These are phyloP conservation scores for Alternaria gansuensis DNA, from an alignment of 2,329 filamentous ascomycete species.

Conservation along the genomic window DNA sequence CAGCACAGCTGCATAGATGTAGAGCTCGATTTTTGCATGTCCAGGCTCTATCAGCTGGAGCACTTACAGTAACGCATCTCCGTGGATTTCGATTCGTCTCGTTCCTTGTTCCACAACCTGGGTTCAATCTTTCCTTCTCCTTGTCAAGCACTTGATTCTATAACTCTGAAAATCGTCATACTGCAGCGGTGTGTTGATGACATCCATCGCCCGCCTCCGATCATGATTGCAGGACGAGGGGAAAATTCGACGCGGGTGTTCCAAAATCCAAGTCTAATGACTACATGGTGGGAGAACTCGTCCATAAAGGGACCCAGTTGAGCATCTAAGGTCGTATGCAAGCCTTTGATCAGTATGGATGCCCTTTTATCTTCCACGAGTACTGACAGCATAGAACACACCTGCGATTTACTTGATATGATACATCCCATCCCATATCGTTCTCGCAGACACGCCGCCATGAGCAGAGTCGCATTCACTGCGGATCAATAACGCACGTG, in stretches of 20 bases:
- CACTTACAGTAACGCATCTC: background rate
- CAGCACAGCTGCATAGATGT: background rate
- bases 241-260: too few relatives aligned
- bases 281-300: background rate
- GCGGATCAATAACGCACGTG: background rate
- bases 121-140: background rate
- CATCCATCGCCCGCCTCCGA: background rate
- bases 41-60: background rate
- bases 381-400: background rate
- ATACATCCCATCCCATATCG: background rate
- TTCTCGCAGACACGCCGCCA: background rate
- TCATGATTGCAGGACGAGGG: background rate
- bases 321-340: background rate
- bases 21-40: background rate
- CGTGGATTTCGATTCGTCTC: background rate
- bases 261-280: background rate
- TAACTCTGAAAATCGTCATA: background rate
- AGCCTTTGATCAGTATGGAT: background rate
- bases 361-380: background rate
- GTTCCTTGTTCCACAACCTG: background rate
- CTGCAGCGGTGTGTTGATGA: background rate
- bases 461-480: conserved; percentile 2
- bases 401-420: background rate
- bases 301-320: background rate
- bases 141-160: background rate